Evolutionary conservation across 2,329 filamentous ascomycete species (phyloP).

Genomic region (Coleophoma cylindrospora): DNA sequence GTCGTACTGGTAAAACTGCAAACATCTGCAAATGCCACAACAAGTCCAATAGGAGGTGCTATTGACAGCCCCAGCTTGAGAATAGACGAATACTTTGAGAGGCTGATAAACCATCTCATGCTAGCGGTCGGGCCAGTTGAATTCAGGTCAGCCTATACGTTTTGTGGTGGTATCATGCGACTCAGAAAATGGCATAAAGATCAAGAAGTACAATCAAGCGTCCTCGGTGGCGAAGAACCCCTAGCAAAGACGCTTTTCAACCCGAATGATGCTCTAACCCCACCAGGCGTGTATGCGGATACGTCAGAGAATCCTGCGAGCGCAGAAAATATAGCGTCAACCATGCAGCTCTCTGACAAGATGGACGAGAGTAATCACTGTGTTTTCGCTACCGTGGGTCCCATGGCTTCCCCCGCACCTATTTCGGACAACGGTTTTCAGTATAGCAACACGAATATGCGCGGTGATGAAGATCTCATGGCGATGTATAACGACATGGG

Average conservation of each 20-base stretch:
- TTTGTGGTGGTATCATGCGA: slow-evolving; percentile 62
- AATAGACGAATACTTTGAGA: slow-evolving; percentile 57
- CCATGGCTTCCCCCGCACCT: too few relatives aligned
- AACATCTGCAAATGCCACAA: slow-evolving; percentile 51
- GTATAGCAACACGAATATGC: neutral
- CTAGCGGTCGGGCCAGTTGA: slow-evolving; percentile 54
- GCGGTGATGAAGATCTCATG: neutral
- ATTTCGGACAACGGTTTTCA: neutral
- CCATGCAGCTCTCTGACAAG: neutral
- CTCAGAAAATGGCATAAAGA: slow-evolving; percentile 58
- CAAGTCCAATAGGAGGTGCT: slow-evolving; percentile 59
- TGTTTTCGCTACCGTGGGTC: too few relatives aligned
- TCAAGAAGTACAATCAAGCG: slow-evolving; percentile 33
- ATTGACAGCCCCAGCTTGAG: slow-evolving; percentile 61
- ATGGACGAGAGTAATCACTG: neutral
- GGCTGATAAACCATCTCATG: slow-evolving; percentile 62
- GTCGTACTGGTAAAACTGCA: slow-evolving; percentile 52
- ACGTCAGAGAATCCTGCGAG: neutral
- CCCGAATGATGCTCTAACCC: neutral
- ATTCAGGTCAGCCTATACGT: slow-evolving; percentile 61
- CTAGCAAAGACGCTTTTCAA: slow-evolving; percentile 2
- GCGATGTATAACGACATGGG: neutral
- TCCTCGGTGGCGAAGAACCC: neutral
- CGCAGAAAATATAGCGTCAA: neutral
- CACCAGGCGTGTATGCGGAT: neutral